Evolutionary conservation across 352 stramenopile species (phyloP).

Genomic region (Globisporangium perplexum): DNA sequence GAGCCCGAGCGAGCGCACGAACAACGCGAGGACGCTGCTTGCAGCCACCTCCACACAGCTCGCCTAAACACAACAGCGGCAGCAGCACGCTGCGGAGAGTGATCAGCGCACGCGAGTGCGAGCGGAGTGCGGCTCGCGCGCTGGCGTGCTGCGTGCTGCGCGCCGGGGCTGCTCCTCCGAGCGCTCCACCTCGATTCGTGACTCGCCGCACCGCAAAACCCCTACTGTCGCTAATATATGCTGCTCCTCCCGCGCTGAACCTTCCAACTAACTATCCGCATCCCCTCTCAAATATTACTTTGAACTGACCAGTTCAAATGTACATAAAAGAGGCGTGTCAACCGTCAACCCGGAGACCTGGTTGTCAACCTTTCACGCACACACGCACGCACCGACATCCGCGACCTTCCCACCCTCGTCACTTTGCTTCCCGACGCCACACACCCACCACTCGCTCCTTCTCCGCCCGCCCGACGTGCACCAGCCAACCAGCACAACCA

Average conservation of each 20-base stretch:
- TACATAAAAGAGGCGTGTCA: not conserved
- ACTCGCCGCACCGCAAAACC: not conserved
- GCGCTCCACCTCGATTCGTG: too few species aligned
- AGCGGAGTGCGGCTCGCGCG: too few species aligned
- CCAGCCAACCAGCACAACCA: not conserved
- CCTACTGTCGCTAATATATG: not conserved
- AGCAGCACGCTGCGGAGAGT: too few species aligned
- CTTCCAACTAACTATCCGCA: not conserved
- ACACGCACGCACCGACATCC: too few species aligned
- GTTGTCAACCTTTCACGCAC: too few species aligned
- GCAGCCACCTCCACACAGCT: too few species aligned
- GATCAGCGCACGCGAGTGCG: too few species aligned
- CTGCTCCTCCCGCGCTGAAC: not conserved
- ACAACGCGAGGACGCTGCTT: not conserved
- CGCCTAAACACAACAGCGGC: too few species aligned
- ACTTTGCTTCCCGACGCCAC: not conserved
- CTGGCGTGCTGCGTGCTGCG: too few species aligned
- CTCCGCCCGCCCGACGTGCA: too few species aligned
- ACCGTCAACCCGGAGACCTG: too few species aligned
- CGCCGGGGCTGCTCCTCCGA: too few species aligned
- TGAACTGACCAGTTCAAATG: not conserved
- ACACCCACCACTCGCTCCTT: not conserved
- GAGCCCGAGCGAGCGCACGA: not conserved
- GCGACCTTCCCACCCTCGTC: not conserved
- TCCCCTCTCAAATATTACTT: not conserved